Base-by-base conservation (phyloP, 352 stramenopile genomes). In the Lagenidium sp. region DNA sequence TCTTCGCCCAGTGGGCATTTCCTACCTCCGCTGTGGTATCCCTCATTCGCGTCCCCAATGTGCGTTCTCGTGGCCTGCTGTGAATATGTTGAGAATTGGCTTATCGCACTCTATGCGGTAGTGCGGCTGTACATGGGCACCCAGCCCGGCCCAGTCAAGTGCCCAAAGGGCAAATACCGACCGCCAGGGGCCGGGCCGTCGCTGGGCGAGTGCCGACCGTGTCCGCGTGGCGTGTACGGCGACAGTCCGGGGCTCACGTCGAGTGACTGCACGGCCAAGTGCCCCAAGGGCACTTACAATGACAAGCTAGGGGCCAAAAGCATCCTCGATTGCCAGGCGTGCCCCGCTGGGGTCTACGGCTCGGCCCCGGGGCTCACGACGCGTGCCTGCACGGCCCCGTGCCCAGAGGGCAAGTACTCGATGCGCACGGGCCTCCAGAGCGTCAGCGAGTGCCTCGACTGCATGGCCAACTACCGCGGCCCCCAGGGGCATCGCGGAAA, bases 231-330 rank as follows among this genome's bases (percentile, higher is more conserved):
- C 3, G 74, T 90, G 1, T 90, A 90, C 30, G 77, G 77, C 12
- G 69, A 81, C 32, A 79, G 64, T 16, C 69, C 72, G 0, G 77
- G 74, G 0, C 47, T 90, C 11, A 60, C 62, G 5, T 76, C 77
- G 3, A 80, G 68, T 21, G 65, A 67, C 34, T 90, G 77, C 53
- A 82, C 68, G 0, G 69, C 72, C 28, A 77, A 72, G 49, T 88
- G 75, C 39, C 75, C 75, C 4, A 85, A 85, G 45, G 77, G 73
- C 10, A 82, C 69, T 2, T 85, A 77, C 57, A 81, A 82, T 46
- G 71, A 82, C 47, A 71, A 57, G 19, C 43, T 68, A 10, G 72
- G 77, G 4, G 71, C 53, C 29, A 83, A 48, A 18, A 85, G 58
- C 22, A 63, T 87, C 5, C 41, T 82, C 5, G 71, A 76, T 28